phyloP scores from a whole-genome alignment of 257 asterid species.

The Ajuga chamaepitys region DNA sequence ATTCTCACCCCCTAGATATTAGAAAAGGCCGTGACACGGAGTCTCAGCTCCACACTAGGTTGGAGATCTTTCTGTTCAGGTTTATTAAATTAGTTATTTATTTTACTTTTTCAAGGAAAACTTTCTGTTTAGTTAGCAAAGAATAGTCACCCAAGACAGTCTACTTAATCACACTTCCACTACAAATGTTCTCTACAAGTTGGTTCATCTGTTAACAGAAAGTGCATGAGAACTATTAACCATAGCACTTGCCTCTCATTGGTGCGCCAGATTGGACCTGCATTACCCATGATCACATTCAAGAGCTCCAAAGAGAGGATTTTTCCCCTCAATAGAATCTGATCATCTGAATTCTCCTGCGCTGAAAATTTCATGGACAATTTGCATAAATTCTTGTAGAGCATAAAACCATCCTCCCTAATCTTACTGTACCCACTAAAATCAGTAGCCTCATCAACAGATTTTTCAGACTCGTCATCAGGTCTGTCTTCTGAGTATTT shows the following conservation, averaged over 20 bases:
- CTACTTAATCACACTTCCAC: not conserved
- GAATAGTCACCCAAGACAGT: conserved; percentile 5
- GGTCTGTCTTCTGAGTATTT: conserved; percentile 11
- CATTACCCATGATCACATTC: conserved; percentile 81
- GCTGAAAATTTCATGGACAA: conserved; percentile 93
- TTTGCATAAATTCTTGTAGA: conserved; percentile 92
- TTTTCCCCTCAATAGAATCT: conserved; percentile 90
- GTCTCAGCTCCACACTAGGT: not conserved
- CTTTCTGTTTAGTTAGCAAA: not conserved
- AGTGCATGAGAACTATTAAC: conserved; percentile 7
- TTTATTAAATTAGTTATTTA: too few relatives aligned
- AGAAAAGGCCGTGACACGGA: not conserved
- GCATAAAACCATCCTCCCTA: conserved; percentile 84
- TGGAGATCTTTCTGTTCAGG: not conserved
- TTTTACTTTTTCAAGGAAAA: too few relatives aligned
- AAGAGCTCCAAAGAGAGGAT: conserved; percentile 89
- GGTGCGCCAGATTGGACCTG: conserved; percentile 87
- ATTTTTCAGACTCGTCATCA: conserved; percentile 26
- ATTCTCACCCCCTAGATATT: conserved; percentile 1
- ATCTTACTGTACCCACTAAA: conserved; percentile 57
- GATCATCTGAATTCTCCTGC: conserved; percentile 84
- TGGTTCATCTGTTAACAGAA: conserved; percentile 7
- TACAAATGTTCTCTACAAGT: not conserved
- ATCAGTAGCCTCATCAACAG: conserved; percentile 34
- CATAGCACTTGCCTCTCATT: conserved; percentile 67